Evolutionary conservation across 1,284 basidiomycete species (phyloP), one percentile per base, ranked within the genome.

Genomic region (Sanghuangporus baumii): DNA sequence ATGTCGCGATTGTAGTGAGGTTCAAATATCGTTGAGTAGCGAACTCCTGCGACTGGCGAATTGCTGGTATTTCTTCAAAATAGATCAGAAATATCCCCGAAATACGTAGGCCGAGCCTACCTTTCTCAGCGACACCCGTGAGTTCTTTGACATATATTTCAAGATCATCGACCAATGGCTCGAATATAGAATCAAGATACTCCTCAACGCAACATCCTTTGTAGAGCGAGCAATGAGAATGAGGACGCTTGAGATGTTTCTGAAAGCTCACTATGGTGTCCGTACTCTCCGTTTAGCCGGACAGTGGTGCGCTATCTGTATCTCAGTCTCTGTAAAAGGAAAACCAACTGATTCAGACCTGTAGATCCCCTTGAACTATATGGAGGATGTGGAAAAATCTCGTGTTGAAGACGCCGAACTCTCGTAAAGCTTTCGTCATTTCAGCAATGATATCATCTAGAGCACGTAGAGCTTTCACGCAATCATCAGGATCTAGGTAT

Each of bases 1-100:
- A 60, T 5, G 59, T 60, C 9, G 59, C 59, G 36, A 60, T 37
- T 8, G 51, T 60, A 18, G 59, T 60, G n/a, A 60, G 51, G 31
- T 60, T 54, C 9, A 60, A 38, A 34, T 41, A 60, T 14, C 40
- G 38, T 14, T 43, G 38, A n/a, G 12, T 60, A 18, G 18, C 16
- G 26, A 41, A 55, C 20, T 60, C 51, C 40, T 60, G 51, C 11
- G 20, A 41, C 18, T 11, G 40, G 3, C 38, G 58, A 6, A 60
- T 41, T 20, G 36, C 23, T n/a, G 37, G 34, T 55, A 60, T 12
- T 9, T 55, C 40, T 41, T 41, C 14, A 55, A 12, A 23, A n/a
- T 14, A 9, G 38, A 18, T 18, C 14, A 36, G 6, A 54, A 14
- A 20, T 41, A 9, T 26, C 11, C 26, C 11, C 20, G 36, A 43